phyloP scores from a whole-genome alignment of 2,329 filamentous ascomycete genomes.

The Phoma sp. region DNA sequence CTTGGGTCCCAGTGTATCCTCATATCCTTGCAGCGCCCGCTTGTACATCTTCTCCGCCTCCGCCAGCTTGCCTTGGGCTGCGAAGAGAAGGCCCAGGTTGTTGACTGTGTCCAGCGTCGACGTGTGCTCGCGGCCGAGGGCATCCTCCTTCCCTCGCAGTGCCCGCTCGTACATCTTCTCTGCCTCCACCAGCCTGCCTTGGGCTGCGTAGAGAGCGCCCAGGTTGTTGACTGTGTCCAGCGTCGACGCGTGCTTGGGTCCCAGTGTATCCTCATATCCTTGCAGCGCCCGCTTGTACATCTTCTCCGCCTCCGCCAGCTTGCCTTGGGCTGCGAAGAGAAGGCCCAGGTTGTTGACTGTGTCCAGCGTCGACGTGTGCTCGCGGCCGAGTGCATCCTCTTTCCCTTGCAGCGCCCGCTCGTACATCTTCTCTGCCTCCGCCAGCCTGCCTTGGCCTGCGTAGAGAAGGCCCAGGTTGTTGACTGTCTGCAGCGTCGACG shows the following conservation, averaged over 20 bases:
- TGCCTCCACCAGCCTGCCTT: background rate
- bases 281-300: background rate
- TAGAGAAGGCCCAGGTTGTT: background rate
- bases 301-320: background rate
- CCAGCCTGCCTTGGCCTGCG: background rate
- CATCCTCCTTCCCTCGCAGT: background rate
- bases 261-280: background rate
- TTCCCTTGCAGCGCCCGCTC: background rate
- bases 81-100: background rate
- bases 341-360: background rate
- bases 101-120: background rate
- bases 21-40: background rate
- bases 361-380: background rate
- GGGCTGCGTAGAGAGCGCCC: background rate
- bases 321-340: background rate
- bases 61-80: background rate
- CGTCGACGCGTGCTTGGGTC: background rate
- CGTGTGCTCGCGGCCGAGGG: background rate
- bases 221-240: background rate
- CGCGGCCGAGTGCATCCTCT: background rate
- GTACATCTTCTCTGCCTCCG: background rate
- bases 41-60: background rate
- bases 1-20: background rate
- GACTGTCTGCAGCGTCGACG: background rate
- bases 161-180: background rate